Base-by-base conservation (phyloP, 108 stramenopile species). In the Cyclotella choctawhatcheeana region DNA sequence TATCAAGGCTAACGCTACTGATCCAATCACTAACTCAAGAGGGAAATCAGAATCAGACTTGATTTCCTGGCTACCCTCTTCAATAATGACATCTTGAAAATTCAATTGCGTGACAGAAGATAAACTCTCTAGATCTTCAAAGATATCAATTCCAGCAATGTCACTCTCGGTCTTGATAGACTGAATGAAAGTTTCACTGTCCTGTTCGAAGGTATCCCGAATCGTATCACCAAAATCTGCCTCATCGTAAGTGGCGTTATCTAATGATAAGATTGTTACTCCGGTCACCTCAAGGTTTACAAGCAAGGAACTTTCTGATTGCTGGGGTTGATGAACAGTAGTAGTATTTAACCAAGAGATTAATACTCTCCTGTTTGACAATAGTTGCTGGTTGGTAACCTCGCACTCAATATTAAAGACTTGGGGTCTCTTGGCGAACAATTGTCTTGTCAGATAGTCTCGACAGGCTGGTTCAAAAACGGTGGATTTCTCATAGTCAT, bases 71-170 rank as follows among this genome's bases (percentile, higher is more conserved):
- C 34, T 66, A 59, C 31, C 37, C 0, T 24, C 20, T 35, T 44
- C 55, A 17, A 34, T 35, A 4, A 59, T 26, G 29, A 20, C 51
- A 35, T 35, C 53, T 27, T 74, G 47, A 22, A 34, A 22, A 48
- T 22, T 67, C n/a, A 18, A 43, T 44, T 50, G 44, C 56, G 24
- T 26, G 13, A 74, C 44, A 13, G 47, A 29, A 21, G 20, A 44
- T 51, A 67, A 45, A 14, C 43, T 44, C 12, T 67, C 32, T n/a
- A 76, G 34, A 10, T 59, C 33, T 0, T 76, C 66, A 76, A 76
- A 76, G 18, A 45, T 58, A 44, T 59, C 66, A 22, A 76, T 67
- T 7, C 74, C 74, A 32, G 74, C 74, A 26, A 60, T 45, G 25
- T 67, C 66, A 20, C 65, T 66, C 34, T 62, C 52, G 26, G 53